These are phyloP conservation scores for Hortiboletus campestris DNA, from an alignment of 768 basidiomycete genomes.

Conservation along the genomic window DNA sequence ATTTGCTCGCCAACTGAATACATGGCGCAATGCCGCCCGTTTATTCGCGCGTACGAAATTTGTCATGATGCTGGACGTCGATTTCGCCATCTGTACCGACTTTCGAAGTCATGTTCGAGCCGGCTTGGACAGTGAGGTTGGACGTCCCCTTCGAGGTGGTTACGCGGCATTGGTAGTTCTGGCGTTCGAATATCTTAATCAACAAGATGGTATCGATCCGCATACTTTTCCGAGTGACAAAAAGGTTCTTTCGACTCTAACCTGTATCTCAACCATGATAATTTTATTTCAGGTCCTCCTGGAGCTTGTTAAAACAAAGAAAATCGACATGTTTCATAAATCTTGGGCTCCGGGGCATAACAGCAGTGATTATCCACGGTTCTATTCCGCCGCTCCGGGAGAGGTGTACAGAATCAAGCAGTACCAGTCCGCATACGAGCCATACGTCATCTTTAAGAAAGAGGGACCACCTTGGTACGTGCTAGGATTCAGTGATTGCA, in stretches of 20 bases:
- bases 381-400: conserved; percentile 57
- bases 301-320: conserved; percentile 50
- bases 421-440: conserved; percentile 86
- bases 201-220: conserved; percentile 60
- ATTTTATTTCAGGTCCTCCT: conserved; percentile 46
- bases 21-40: conserved; percentile 85
- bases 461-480: conserved; percentile 71
- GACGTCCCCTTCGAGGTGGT: conserved; percentile 51
- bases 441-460: conserved; percentile 81
- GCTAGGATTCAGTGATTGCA: not conserved
- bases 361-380: conserved; percentile 73
- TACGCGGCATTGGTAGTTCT: conserved; percentile 75
- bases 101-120: conserved; percentile 59
- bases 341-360: conserved; percentile 79
- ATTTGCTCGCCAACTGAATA: conserved; percentile 83
- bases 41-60: conserved; percentile 81
- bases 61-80: conserved; percentile 90
- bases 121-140: conserved; percentile 34
- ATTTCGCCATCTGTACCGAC: conserved; percentile 83
- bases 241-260: conserved; percentile 38
- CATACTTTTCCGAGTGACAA: conserved; percentile 66
- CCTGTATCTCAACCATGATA: not conserved
- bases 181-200: conserved; percentile 76
- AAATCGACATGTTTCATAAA: conserved; percentile 75
- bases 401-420: conserved; percentile 71